These are phyloP conservation scores for Nemania bipapillata DNA, from an alignment of 2,329 filamentous ascomycete genomes.

Conservation along the genomic window DNA sequence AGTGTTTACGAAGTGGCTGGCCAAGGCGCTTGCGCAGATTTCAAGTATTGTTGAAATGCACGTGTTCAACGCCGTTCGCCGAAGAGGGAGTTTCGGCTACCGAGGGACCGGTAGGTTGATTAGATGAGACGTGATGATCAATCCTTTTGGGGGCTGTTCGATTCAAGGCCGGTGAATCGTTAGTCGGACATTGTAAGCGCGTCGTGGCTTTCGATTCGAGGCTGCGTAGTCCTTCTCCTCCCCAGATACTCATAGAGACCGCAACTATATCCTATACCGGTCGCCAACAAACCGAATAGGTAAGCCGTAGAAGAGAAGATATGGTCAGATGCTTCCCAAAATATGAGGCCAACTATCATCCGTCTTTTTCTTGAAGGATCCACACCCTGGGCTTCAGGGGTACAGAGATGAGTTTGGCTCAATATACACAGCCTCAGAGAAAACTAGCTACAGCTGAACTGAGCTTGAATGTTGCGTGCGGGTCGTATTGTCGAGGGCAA, in stretches of 20 bases:
- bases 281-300: constrained; percentile 4
- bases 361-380: constrained; percentile 36
- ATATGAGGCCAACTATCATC: constrained; percentile 34
- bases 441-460: constrained; percentile 15
- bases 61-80: background rate
- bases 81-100: constrained; percentile 26
- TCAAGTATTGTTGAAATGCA: constrained; percentile 16
- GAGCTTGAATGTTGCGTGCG: background rate
- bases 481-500: background rate
- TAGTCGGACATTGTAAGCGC: constrained; percentile 22
- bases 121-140: constrained; percentile 23
- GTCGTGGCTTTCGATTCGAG: constrained; percentile 8
- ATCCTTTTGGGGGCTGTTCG: constrained; percentile 29
- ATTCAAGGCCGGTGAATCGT: constrained; percentile 17
- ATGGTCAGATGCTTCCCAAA: constrained; percentile 29
- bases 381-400: constrained; percentile 36
- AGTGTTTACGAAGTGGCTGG: constrained; percentile 7
- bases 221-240: constrained; percentile 5
- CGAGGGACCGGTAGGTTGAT: constrained; percentile 18
- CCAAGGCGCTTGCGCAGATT: constrained; percentile 3
- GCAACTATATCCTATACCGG: background rate
- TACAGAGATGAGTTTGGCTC: constrained; percentile 18
- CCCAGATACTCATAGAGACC: background rate
- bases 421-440: constrained; percentile 26
- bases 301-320: constrained; percentile 12